phyloP scores from a whole-genome alignment of 805 yeast species.

The Metschnikowia peoriensis region DNA sequence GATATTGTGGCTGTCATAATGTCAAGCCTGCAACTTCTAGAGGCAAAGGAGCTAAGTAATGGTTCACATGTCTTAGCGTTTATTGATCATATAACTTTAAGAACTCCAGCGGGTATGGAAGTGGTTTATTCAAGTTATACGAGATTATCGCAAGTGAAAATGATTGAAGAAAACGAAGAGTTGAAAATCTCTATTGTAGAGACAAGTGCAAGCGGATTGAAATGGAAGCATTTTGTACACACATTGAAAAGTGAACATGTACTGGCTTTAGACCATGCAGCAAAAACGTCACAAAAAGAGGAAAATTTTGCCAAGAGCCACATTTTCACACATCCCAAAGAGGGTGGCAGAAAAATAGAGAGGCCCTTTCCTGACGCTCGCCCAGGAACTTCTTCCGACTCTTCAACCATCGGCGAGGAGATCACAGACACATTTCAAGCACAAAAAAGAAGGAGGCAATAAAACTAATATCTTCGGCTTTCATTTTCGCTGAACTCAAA shows the following conservation, averaged over 20 bases:
- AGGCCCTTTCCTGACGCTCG: not conserved
- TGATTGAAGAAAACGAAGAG: not conserved
- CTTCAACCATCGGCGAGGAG: constrained; percentile 4
- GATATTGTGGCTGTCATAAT: constrained; percentile 4
- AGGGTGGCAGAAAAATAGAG: not conserved
- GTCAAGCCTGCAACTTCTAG: constrained; percentile 7
- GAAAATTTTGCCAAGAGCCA: not conserved
- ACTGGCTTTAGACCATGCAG: not conserved
- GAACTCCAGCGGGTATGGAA: constrained; percentile 4
- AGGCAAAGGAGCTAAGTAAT: constrained; percentile 6
- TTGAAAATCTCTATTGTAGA: constrained; percentile 11
- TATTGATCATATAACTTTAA: constrained; percentile 14
- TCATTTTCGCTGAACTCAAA: too few species aligned
- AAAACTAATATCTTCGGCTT: not conserved
- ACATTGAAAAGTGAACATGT: not conserved
- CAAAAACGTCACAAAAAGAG: not conserved
- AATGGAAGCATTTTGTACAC: constrained; percentile 7
- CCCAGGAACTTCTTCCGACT: not conserved
- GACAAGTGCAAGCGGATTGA: constrained; percentile 10
- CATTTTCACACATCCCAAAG: not conserved
- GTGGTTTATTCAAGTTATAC: constrained; percentile 11
- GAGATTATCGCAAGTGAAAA: not conserved
- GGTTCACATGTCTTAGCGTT: constrained; percentile 8
- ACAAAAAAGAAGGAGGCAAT: constrained; percentile 9
- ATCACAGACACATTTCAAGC: constrained; percentile 17